Evolutionary conservation across 2,329 filamentous ascomycete genomes (phyloP), one percentile per base, ranked within the genome.

Genomic region (Phialemonium atrogriseum): DNA sequence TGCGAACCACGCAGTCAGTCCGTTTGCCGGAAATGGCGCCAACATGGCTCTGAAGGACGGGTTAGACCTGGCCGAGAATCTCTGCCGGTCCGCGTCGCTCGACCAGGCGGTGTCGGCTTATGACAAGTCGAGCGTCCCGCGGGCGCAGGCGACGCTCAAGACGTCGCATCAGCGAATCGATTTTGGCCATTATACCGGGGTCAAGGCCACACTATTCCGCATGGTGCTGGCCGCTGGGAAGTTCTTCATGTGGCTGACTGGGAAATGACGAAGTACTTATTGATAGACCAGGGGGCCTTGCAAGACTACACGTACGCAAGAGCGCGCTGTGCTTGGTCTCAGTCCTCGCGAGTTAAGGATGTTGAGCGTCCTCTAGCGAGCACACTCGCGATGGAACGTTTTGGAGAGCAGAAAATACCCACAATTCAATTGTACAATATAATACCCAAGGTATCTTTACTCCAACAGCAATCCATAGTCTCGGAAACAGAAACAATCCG

Each of bases 21-120:
- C 65, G 0, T 70, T 68, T 46, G 60, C 65, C 5, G 64, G 66
- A 1, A 62, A 57, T 34, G 66, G 67, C 0, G 65, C 63, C 0
- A 68, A 67, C 38, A 42, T 69, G 35, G 66, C 64, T 4, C 36
- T 69, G 16, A 58, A 52, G 32, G 65, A 70, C 40, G 64, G 51
- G 0, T 66, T 58, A 54, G 60, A 67, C 28, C 48, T 66, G n/a
- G 65, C 60, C 3, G 48, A 58, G 30, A 47, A 59, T 25, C 37
- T 68, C n/a, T 59, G 51, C 24, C 36, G 35, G 7, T 36, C 35
- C 3, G 22, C 16, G 1, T 49, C 44, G 1, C 29, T 63, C 7
- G 31, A 26, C 3, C 30, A 40, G 3, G 55, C 55, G 0, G 26
- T 60, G 5, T 30, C 19, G 21, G 46, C 39, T 2, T 64, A 63